phyloP scores from a whole-genome alignment of 2,329 filamentous ascomycete genomes.

The Claviceps africana region DNA sequence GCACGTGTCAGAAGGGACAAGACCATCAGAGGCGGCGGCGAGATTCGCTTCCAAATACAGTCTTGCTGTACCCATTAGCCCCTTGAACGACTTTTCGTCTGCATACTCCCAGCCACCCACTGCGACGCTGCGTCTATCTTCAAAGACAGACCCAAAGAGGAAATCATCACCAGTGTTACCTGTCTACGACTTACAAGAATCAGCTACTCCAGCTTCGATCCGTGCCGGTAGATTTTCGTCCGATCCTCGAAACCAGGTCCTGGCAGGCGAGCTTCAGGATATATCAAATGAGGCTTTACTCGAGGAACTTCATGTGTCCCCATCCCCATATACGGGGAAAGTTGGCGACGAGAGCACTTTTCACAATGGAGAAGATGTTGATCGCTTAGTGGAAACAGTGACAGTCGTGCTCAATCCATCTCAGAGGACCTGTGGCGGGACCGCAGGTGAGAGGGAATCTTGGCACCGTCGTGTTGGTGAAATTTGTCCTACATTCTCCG shows the following conservation, averaged over 20 bases:
- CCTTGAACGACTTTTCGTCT: slow-evolving; percentile 4
- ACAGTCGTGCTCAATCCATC: slow-evolving; percentile 30
- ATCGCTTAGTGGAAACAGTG: slow-evolving; percentile 22
- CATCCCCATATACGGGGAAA: not conserved
- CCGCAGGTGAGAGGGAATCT: slow-evolving; percentile 7
- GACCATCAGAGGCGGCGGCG: not conserved
- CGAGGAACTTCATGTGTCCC: not conserved
- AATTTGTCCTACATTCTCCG: slow-evolving; percentile 43
- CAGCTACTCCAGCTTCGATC: not conserved
- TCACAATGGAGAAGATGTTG: slow-evolving; percentile 10
- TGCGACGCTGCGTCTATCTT: slow-evolving; percentile 2
- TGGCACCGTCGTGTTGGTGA: slow-evolving; percentile 49
- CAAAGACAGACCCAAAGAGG: slow-evolving; percentile 23
- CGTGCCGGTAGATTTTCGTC: not conserved
- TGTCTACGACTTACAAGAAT: slow-evolving; percentile 4
- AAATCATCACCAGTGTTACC: slow-evolving; percentile 39
- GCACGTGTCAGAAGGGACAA: not conserved
- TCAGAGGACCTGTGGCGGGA: slow-evolving; percentile 6
- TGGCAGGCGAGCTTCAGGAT: not conserved
- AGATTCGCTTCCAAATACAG: slow-evolving; percentile 18
- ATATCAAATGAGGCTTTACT: not conserved
- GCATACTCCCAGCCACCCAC: slow-evolving; percentile 3
- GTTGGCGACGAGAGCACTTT: slow-evolving; percentile 1
- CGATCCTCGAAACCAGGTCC: not conserved
- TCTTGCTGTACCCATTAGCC: slow-evolving; percentile 13